phyloP scores from a whole-genome alignment of 2,329 filamentous ascomycete genomes.

The Colletotrichum sp. region DNA sequence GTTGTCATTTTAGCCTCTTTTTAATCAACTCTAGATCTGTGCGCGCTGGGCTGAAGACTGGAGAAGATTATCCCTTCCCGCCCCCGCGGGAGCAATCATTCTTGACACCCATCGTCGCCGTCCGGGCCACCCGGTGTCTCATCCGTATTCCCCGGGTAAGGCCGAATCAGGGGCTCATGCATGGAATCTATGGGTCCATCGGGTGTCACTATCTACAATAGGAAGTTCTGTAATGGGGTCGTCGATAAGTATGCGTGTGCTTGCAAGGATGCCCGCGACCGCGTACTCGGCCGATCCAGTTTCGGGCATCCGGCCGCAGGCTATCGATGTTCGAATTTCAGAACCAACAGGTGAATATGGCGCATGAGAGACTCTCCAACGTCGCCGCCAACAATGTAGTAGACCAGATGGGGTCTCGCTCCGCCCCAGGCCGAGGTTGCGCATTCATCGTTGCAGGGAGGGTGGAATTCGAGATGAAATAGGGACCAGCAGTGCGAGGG shows the following conservation, averaged over 20 bases:
- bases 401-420: not conserved
- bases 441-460: not conserved
- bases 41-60: not conserved
- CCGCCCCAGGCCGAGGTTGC: not conserved
- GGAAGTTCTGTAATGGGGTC: not conserved
- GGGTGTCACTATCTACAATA: not conserved
- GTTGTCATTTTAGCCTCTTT: not conserved
- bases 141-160: not conserved
- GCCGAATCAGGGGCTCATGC: not conserved
- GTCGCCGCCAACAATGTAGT: not conserved
- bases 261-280: not conserved
- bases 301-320: constrained; percentile 1
- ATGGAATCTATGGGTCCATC: not conserved
- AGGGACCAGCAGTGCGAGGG: not conserved
- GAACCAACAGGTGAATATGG: not conserved
- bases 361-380: not conserved
- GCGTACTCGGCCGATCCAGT: not conserved
- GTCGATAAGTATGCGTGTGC: not conserved
- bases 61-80: not conserved
- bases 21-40: not conserved
- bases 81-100: not conserved
- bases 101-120: not conserved
- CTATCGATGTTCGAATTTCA: not conserved
- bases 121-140: not conserved
- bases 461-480: not conserved